Conservation (phyloP, 768 basidiomycete species). For the Mycena haematopus region DNA sequence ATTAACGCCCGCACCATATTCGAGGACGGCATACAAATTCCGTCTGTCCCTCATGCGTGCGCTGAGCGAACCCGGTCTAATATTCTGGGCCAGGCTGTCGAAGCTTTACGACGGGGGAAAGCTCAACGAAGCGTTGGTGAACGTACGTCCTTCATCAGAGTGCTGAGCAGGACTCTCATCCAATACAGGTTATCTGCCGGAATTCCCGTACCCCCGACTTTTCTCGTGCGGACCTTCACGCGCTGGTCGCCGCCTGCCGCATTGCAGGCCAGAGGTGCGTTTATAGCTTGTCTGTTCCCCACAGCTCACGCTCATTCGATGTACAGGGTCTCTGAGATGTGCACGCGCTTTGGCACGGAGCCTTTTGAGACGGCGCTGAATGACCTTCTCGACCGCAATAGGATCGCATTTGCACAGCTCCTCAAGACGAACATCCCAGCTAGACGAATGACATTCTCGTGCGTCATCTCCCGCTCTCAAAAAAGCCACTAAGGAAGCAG, state of each 20-base stretch:
- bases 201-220: conserved; percentile 25
- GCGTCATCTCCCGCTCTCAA: background rate
- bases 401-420: conserved; percentile 23
- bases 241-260: conserved; percentile 25
- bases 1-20: conserved; percentile 17
- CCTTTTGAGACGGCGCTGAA: conserved; percentile 36
- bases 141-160: conserved; percentile 16
- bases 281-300: background rate
- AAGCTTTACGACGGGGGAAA: conserved; percentile 35
- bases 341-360: conserved; percentile 34
- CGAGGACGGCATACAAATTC: conserved; percentile 25
- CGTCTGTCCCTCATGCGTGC: background rate
- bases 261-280: conserved; percentile 33
- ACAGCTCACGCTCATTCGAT: background rate
- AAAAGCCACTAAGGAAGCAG: conserved; percentile 24
- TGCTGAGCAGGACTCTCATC: background rate
- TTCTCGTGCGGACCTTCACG: conserved; percentile 18
- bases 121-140: conserved; percentile 36
- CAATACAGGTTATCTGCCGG: conserved; percentile 25
- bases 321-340: conserved; percentile 32
- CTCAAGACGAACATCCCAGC: conserved; percentile 30
- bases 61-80: too few relatives aligned
- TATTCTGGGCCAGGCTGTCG: conserved; percentile 20
- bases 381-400: conserved; percentile 29
- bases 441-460: conserved; percentile 26